Conservation (phyloP, 306 rosid species). For the Cicer arietinum region DNA sequence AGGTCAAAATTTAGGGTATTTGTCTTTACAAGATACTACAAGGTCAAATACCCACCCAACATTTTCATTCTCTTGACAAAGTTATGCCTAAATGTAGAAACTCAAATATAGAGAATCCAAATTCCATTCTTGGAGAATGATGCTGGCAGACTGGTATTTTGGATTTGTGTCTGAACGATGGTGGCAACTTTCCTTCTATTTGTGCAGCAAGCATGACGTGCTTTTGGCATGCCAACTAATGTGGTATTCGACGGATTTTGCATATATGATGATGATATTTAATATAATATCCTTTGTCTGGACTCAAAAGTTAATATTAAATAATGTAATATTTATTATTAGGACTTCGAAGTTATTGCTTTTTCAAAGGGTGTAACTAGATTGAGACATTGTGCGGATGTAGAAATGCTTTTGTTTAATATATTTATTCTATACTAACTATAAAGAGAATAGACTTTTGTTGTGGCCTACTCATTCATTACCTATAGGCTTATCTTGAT, state of each 20-base stretch:
- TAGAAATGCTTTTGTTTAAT: no score
- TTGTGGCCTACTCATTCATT: no score
- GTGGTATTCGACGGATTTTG: slow-evolving; percentile 16
- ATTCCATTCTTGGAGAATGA: not conserved
- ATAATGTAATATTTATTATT: not conserved
- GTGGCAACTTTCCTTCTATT: not conserved
- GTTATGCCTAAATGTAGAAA: no score
- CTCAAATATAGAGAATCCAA: no score
- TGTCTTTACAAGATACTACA: no score
- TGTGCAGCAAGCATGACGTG: not conserved
- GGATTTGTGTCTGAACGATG: slow-evolving; percentile 29
- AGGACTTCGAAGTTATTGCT: not conserved
- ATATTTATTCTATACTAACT: no score
- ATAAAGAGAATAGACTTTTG: no score
- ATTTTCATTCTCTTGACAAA: no score
- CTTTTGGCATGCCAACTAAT: slow-evolving; percentile 30
- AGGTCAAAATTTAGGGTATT: no score
- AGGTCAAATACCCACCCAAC: no score
- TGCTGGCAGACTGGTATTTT: slow-evolving; percentile 8
- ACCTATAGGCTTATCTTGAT: no score
- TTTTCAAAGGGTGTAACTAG: not conserved
- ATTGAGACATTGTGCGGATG: no score
- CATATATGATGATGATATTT: not conserved
- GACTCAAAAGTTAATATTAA: not conserved
- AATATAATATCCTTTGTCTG: slow-evolving; percentile 10